Conservation (phyloP, 2,329 filamentous ascomycete species). For the Fusarium pseudocircinatum region DNA sequence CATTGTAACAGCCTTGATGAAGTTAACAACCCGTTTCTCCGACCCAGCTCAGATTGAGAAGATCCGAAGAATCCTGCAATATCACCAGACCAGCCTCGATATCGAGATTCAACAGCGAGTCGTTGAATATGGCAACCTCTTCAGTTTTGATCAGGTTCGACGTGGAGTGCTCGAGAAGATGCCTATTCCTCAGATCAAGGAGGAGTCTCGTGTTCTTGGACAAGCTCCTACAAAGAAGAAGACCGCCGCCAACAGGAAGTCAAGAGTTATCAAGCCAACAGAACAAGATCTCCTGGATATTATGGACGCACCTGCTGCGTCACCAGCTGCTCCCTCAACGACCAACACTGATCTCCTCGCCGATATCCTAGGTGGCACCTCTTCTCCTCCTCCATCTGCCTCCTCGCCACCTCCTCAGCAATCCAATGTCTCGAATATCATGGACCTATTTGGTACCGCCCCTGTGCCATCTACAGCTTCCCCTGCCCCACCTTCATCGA, state of each 20-base stretch:
- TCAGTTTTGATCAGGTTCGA: conserved; percentile 86
- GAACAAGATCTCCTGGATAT: conserved; percentile 94
- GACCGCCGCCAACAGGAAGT: conserved; percentile 77
- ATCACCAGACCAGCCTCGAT: conserved; percentile 86
- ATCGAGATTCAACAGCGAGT: conserved; percentile 96
- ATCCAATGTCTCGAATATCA: conserved; percentile 76
- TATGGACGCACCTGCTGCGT: conserved; percentile 76
- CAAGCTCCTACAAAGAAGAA: conserved; percentile 77
- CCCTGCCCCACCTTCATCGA: conserved; percentile 52
- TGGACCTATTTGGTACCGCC: conserved; percentile 81
- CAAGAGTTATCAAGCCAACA: conserved; percentile 81
- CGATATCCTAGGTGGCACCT: conserved; percentile 86
- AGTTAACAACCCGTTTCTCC: conserved; percentile 87
- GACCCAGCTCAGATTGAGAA: conserved; percentile 89
- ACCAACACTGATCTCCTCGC: conserved; percentile 89
- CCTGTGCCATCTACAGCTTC: conserved; percentile 50
- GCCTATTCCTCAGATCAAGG: conserved; percentile 96
- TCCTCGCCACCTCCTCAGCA: conserved; percentile 61
- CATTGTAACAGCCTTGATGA: conserved; percentile 94
- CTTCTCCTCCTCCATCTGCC: conserved; percentile 53
- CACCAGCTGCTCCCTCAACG: conserved; percentile 61
- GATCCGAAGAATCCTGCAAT: conserved; percentile 79
- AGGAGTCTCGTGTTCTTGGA: conserved; percentile 90
- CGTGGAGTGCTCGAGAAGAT: conserved; percentile 95
- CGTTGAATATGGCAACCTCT: conserved; percentile 96